phyloP scores from a whole-genome alignment of 495 filamentous ascomycete genomes.

The Astrothelium subdiscretum region DNA sequence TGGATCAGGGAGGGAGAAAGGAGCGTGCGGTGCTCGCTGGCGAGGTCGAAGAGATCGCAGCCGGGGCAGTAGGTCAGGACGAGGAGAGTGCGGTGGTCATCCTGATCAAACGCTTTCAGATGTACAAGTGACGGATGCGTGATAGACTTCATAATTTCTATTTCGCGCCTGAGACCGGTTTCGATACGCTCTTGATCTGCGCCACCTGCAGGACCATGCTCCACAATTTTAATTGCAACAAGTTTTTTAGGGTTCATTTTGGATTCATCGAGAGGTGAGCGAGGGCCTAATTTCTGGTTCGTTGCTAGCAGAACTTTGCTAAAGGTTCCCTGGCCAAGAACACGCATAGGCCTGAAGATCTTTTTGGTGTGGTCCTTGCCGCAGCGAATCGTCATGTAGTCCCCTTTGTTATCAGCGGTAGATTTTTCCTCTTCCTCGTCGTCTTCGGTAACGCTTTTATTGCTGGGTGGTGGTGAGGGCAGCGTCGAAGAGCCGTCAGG shows the following conservation, averaged over 20 bases:
- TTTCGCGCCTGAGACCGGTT: conserved; percentile 82
- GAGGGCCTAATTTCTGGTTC: conserved; percentile 32
- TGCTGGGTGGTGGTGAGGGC: conserved; percentile 32
- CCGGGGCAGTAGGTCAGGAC: conserved; percentile 88
- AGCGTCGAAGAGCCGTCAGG: conserved; percentile 20
- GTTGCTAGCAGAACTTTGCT: conserved; percentile 87
- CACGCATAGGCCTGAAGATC: conserved; percentile 63
- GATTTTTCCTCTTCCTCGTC: conserved; percentile 34
- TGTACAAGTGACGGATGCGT: conserved; percentile 83
- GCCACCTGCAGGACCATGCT: conserved; percentile 84
- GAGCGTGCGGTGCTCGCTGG: conserved; percentile 50
- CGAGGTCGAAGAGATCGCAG: conserved; percentile 89
- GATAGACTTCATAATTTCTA: conserved; percentile 80
- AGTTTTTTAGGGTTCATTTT: conserved; percentile 50
- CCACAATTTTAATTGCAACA: conserved; percentile 90
- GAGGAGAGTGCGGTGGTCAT: conserved; percentile 66
- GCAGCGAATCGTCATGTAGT: conserved; percentile 52
- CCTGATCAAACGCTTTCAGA: conserved; percentile 75
- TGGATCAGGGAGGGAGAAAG: conserved; percentile 60
- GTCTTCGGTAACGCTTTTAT: conserved; percentile 37
- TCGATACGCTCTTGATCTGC: conserved; percentile 83
- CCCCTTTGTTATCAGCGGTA: conserved; percentile 35
- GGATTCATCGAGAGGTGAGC: conserved; percentile 24
- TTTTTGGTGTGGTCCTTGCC: conserved; percentile 44
- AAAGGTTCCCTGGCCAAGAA: conserved; percentile 88